Evolutionary conservation across 1,284 basidiomycete genomes (phyloP).

Genomic region (Heterobasidion occidentale): DNA sequence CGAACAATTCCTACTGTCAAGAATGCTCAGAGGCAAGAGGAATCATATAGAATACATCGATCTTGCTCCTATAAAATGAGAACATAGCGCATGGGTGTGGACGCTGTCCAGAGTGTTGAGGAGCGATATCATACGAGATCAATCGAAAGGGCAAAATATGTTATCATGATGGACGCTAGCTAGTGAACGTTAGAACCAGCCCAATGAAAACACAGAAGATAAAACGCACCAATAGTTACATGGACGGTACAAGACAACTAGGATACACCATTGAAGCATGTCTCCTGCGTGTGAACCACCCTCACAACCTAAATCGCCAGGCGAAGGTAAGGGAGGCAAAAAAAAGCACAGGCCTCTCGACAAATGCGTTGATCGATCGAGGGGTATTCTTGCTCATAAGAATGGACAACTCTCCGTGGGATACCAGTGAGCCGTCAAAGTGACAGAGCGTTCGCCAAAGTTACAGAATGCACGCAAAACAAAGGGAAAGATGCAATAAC

Average conservation of each 20-base stretch:
- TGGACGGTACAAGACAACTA: not conserved
- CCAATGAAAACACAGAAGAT: too few relatives aligned
- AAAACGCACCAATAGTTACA: slow-evolving; percentile 4
- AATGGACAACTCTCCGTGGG: slow-evolving; percentile 72
- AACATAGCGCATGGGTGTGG: slow-evolving; percentile 56
- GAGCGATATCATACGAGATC: slow-evolving; percentile 35
- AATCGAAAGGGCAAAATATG: not conserved
- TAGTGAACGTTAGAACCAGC: too few relatives aligned
- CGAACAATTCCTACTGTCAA: slow-evolving; percentile 9
- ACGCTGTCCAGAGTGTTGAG: slow-evolving; percentile 86
- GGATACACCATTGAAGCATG: slow-evolving; percentile 18
- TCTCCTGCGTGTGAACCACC: slow-evolving; percentile 55
- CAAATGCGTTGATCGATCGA: slow-evolving; percentile 4
- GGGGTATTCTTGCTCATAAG: slow-evolving; percentile 64
- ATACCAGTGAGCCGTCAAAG: slow-evolving; percentile 69
- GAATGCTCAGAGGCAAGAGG: slow-evolving; percentile 15
- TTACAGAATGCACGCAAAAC: slow-evolving; percentile 7
- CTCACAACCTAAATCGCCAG: slow-evolving; percentile 24
- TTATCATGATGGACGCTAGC: not conserved
- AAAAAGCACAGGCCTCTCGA: slow-evolving; percentile 23
- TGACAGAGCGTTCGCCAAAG: slow-evolving; percentile 35
- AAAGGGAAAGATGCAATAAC: slow-evolving; percentile 20
- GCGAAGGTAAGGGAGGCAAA: slow-evolving; percentile 34
- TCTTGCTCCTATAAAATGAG: slow-evolving; percentile 88
- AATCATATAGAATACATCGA: slow-evolving; percentile 14